Percentiles rank a stretch among this genome's conserved stretches.
phyloP scores from a whole-genome alignment of 331 rosid species.

The Ulmus americana region DNA sequence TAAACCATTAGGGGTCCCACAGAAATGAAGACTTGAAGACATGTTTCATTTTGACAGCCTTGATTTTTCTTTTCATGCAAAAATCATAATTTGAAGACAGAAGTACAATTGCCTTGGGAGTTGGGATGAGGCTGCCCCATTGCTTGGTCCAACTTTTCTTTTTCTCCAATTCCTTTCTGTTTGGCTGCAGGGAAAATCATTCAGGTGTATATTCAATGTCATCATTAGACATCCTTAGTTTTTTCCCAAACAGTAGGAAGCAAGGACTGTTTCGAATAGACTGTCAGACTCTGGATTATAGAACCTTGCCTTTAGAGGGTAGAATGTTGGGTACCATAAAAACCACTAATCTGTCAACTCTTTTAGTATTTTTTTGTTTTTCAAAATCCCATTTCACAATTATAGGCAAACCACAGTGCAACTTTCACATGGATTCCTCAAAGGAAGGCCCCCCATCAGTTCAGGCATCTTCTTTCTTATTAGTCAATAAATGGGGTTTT shows the following conservation, averaged over 20 bases:
- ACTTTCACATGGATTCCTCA: constrained; percentile 19
- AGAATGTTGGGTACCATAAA: not conserved
- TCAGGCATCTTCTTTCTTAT: not conserved
- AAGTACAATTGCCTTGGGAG: constrained; percentile 13
- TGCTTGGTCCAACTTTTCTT: not conserved
- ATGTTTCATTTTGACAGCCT: constrained; percentile 8
- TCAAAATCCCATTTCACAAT: constrained; percentile 16
- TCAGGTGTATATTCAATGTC: constrained; percentile 10
- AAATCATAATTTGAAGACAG: constrained; percentile 23
- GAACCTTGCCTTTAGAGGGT: not conserved
- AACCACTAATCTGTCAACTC: constrained; percentile 19
- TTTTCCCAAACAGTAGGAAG: constrained; percentile 4
- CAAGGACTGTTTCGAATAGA: constrained; percentile 1
- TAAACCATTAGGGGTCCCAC: not conserved
- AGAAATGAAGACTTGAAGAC: constrained; percentile 3
- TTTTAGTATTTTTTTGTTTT: not conserved
- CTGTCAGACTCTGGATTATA: not conserved
- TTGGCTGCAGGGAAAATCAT: not conserved
- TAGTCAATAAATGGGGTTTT: constrained; percentile 7
- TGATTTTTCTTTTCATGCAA: constrained; percentile 2
- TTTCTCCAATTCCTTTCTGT: not conserved
- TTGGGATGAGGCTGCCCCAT: not conserved
- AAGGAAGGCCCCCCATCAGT: not conserved
- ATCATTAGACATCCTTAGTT: constrained; percentile 3
- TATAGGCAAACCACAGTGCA: constrained; percentile 14